Percentiles rank a stretch among this genome's conserved stretches.
Evolutionary conservation across 306 rosid species (phyloP).

Genomic region (Sphenostylis stenocarpa): DNA sequence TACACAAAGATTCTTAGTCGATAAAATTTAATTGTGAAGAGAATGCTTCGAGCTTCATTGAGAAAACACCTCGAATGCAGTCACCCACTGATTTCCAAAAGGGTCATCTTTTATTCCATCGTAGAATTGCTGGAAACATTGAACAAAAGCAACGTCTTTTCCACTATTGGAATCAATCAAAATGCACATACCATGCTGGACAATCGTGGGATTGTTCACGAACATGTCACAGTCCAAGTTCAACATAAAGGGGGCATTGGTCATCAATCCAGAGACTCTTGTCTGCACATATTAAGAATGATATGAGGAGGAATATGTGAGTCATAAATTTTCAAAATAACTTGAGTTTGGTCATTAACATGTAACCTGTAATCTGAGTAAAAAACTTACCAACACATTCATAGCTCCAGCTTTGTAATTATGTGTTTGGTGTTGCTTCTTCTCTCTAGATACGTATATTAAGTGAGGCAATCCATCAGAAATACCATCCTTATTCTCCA

Average conservation of each 20-base stretch:
- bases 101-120: constrained; percentile 70
- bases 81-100: constrained; percentile 49
- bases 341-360: not conserved
- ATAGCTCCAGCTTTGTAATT: constrained; percentile 78
- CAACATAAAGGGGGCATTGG: constrained; percentile 67
- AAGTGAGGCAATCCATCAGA: constrained; percentile 55
- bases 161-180: constrained; percentile 42
- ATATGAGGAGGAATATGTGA: not conserved
- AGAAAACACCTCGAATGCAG: constrained; percentile 35
- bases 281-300: constrained; percentile 32
- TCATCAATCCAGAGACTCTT: constrained; percentile 72
- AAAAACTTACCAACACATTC: constrained; percentile 56
- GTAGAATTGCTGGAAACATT: constrained; percentile 60
- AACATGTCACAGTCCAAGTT: constrained; percentile 76
- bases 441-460: constrained; percentile 66
- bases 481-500: constrained; percentile 50
- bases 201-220: constrained; percentile 52
- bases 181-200: constrained; percentile 58
- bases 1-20: not conserved
- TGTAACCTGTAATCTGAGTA: not conserved
- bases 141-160: constrained; percentile 58
- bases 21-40: not conserved
- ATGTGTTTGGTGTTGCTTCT: constrained; percentile 47
- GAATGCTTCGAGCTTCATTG: not conserved
- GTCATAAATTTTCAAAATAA: not conserved